phyloP scores from a whole-genome alignment of 352 stramenopile species.

The Plasmopara muralis region DNA sequence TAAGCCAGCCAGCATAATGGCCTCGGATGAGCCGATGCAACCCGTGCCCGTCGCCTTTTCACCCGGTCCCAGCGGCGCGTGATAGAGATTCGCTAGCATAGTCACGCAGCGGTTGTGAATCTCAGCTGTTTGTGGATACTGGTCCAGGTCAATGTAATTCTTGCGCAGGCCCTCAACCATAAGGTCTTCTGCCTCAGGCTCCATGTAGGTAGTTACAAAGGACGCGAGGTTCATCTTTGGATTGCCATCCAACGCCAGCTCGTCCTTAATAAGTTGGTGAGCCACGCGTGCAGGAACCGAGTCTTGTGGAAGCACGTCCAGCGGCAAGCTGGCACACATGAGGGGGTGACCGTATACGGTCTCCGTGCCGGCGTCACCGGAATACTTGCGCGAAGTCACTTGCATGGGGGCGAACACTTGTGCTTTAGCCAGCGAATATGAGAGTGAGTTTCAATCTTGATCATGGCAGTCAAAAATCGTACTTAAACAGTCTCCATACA shows the following conservation, averaged over 20 bases:
- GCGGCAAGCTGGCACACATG: slow-evolving; percentile 61
- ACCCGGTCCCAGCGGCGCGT: slow-evolving; percentile 55
- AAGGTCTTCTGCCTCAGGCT: slow-evolving; percentile 85
- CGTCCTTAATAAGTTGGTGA: slow-evolving; percentile 86
- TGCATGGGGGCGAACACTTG: slow-evolving; percentile 32
- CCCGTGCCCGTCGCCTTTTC: slow-evolving; percentile 75
- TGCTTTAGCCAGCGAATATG: slow-evolving; percentile 15
- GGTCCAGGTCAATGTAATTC: slow-evolving; percentile 91
- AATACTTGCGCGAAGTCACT: slow-evolving; percentile 33
- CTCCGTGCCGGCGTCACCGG: slow-evolving; percentile 28
- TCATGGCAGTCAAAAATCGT: slow-evolving; percentile 4
- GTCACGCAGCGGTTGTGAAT: slow-evolving; percentile 91
- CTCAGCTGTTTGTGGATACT: slow-evolving; percentile 90
- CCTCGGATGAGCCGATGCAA: slow-evolving; percentile 90
- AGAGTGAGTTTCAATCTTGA: slow-evolving; percentile 23
- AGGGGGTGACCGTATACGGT: slow-evolving; percentile 79
- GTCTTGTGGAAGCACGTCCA: slow-evolving; percentile 50
- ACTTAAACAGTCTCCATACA: slow-evolving; percentile 13
- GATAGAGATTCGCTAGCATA: slow-evolving; percentile 89
- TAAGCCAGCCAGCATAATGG: slow-evolving; percentile 86
- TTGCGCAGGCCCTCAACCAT: slow-evolving; percentile 84
- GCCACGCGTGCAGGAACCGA: slow-evolving; percentile 74
- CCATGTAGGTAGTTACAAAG: slow-evolving; percentile 91
- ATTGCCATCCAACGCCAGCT: slow-evolving; percentile 85
- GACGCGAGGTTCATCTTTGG: slow-evolving; percentile 89